Evolutionary conservation across 164 flowering plant genomes (phyloP).

Genomic region (Annona cherimola): DNA sequence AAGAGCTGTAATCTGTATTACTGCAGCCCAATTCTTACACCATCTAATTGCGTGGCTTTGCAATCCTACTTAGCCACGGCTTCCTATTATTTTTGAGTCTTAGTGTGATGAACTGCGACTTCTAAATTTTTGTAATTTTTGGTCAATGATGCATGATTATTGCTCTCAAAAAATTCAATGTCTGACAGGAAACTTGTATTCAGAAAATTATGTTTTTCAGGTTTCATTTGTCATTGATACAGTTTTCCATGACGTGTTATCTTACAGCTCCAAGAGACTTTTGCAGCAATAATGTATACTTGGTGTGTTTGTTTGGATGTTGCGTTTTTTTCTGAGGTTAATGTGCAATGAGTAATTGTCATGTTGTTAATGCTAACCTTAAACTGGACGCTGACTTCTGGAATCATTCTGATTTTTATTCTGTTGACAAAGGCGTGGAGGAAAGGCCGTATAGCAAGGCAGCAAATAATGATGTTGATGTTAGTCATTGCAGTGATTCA

Average conservation of each 20-base stretch:
- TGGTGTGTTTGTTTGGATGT: neutral
- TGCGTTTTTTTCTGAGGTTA: too few species aligned
- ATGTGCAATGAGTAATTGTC: neutral
- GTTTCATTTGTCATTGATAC: neutral
- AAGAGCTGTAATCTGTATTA: too few species aligned
- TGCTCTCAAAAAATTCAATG: too few species aligned
- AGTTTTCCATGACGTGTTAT: neutral
- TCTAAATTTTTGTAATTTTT: too few species aligned
- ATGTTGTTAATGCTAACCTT: neutral
- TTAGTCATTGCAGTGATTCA: conserved; percentile 42
- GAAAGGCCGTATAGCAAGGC: conserved; percentile 49
- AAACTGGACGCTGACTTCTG: neutral
- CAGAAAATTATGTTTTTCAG: too few species aligned
- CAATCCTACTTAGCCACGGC: too few species aligned
- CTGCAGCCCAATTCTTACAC: too few species aligned
- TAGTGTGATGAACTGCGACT: too few species aligned
- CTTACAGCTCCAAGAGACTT: neutral
- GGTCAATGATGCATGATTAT: too few species aligned
- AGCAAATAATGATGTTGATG: conserved; percentile 33
- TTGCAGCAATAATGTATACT: neutral
- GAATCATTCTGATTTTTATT: neutral
- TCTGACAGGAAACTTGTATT: too few species aligned
- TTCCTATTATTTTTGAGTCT: too few species aligned
- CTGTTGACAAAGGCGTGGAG: conserved; percentile 42
- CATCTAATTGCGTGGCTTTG: too few species aligned